Conservation (phyloP, 345 rosid genomes). For the Salix caprea region DNA sequence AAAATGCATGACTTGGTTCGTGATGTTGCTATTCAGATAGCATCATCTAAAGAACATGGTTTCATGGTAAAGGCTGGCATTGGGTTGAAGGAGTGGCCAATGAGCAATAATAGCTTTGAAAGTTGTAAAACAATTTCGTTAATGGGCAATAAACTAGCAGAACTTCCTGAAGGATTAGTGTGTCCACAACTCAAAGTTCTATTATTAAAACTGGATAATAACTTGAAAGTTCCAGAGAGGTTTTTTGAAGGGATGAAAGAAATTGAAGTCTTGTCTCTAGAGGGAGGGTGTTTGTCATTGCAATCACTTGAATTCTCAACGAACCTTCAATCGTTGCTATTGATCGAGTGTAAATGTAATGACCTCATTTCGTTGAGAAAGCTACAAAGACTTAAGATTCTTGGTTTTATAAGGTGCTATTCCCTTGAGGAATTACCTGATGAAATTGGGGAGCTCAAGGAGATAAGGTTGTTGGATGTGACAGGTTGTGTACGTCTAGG, state of each 20-base stretch:
- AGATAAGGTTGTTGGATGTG: not conserved
- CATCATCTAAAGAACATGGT: not conserved
- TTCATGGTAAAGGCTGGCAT: not conserved
- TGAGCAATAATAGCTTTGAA: not conserved
- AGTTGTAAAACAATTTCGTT: conserved; percentile 4
- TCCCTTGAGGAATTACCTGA: not conserved
- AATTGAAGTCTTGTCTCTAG: not conserved
- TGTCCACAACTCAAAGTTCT: not conserved
- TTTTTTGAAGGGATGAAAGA: not conserved
- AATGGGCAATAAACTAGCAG: not conserved
- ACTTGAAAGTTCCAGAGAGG: not conserved
- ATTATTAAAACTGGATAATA: not conserved
- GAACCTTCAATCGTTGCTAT: not conserved
- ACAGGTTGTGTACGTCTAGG: accelerated
- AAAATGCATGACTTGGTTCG: conserved; percentile 18
- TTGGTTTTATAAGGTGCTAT: not conserved
- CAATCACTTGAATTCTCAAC: not conserved
- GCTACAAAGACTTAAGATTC: not conserved
- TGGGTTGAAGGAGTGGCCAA: not conserved
- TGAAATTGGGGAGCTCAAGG: not conserved
- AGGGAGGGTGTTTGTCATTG: not conserved
- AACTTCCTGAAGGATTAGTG: not conserved
- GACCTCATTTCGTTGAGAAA: not conserved
- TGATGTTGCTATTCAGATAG: conserved; percentile 7
- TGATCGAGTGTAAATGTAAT: not conserved